phyloP scores from a whole-genome alignment of 129 eudicot genomes.

The Artemisia tridentata region DNA sequence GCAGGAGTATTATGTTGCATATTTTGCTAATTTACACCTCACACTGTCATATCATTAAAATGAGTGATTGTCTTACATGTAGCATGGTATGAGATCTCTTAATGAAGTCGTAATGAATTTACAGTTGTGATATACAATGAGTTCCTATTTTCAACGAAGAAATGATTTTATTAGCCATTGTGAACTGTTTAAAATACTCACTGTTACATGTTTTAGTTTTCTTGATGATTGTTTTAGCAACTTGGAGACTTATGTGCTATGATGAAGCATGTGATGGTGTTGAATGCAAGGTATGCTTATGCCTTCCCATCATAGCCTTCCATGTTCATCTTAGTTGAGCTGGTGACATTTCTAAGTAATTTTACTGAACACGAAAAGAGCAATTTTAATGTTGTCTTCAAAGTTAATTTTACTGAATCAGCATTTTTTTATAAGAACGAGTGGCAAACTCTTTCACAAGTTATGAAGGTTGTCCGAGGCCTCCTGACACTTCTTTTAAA shows the following conservation, averaged over 20 bases:
- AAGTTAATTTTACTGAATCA: too few species aligned
- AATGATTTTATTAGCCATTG: conserved; percentile 8
- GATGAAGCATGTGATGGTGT: too few species aligned
- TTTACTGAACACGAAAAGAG: too few species aligned
- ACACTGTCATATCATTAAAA: conserved; percentile 2
- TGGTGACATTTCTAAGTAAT: background rate
- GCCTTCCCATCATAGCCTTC: background rate
- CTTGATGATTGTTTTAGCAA: too few species aligned
- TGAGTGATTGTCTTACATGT: background rate
- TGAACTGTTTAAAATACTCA: too few species aligned
- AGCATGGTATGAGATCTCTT: background rate
- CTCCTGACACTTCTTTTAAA: too few species aligned
- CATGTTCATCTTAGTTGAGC: background rate
- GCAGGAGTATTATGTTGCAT: background rate
- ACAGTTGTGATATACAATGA: background rate
- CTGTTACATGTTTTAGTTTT: too few species aligned
- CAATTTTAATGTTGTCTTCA: too few species aligned
- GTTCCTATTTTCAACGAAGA: background rate
- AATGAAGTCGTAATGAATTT: conserved; percentile 7
- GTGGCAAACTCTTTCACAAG: too few species aligned
- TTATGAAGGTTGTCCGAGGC: too few species aligned
- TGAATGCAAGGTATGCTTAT: background rate
- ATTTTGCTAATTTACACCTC: conserved; percentile 3
- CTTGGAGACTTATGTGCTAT: too few species aligned
- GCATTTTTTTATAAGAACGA: too few species aligned